Base-by-base conservation (phyloP, 108 stramenopile species). In the Cyclotella atomus region DNA sequence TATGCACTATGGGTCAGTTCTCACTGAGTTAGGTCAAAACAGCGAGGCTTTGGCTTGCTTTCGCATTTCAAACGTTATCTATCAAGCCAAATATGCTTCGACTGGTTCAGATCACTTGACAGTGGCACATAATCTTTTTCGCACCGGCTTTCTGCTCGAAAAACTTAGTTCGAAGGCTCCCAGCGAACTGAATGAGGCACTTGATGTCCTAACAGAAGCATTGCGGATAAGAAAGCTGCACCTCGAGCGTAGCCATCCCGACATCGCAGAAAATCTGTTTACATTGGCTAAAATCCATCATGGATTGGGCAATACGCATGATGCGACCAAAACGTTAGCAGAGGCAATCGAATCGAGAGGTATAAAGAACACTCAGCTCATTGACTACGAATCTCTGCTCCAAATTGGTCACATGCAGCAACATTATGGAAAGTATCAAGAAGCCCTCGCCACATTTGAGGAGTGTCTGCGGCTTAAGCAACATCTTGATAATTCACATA, bases 321-420 rank as follows among this genome's bases (percentile, higher is more conserved):
- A 81, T 43, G 84, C 84, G 2, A 71, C 82, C 21, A 41, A 68
- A 29, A 82, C 74, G 28, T 50, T 82, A 28, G 68, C 77, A 33
- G 73, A 67, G 25, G 83, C 78, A 44, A 57, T 84, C 1, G 64
- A 52, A 54, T 44, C 56, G 30, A 76, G 75, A 52, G 67, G 71
- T 41, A 68, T 43, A 29, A 85, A 47, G 44, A 33, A 36, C 30
- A 28, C 60, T 19, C 65, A 56, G n/a, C 30, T 72, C 12, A 55
- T 59, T 43, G 84, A 85, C 57, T 72, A 61, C 20, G 81, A 85
- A 15, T 49, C 81, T 4, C 71, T 85, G 3, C 45, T 85, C 54
- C 72, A 68, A 73, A 46, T 85, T 41, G 84, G 81, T 59, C 70
- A 75, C 44, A 67, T 85, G 33, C 84, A 85, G 30, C 68, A 77